A percentile compares a stretch with the other conserved stretches of the same genome.
Evolutionary conservation across 1,139 yeast genomes (phyloP).

Genomic region (Arxiozyma slooffiae): DNA sequence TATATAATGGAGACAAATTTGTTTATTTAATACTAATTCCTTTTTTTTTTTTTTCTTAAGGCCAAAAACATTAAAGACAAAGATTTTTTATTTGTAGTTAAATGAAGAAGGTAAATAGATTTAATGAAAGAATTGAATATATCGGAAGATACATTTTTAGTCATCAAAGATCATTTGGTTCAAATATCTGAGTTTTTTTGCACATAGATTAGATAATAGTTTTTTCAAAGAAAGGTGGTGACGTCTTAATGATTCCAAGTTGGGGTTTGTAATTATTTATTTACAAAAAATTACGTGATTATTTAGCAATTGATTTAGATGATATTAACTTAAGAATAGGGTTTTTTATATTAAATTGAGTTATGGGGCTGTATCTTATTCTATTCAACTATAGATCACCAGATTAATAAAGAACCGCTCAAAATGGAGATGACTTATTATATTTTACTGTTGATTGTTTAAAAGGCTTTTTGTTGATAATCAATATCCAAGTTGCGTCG

Average conservation of each 20-base stretch:
- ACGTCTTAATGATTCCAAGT: slow-evolving; percentile 92
- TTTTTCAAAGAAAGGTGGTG: slow-evolving; percentile 62
- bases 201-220: slow-evolving; percentile 70
- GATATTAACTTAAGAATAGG: slow-evolving; percentile 91
- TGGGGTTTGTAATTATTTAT: slow-evolving; percentile 94
- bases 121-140: slow-evolving; percentile 49
- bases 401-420: slow-evolving; percentile 61
- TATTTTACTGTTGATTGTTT: slow-evolving; percentile 77
- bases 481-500: slow-evolving; percentile 52
- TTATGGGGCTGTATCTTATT: slow-evolving; percentile 69
- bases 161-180: slow-evolving; percentile 49
- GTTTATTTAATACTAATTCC: no score
- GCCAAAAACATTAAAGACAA: background rate
- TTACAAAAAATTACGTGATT: slow-evolving; percentile 82
- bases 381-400: slow-evolving; percentile 80
- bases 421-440: slow-evolving; percentile 63
- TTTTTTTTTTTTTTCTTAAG: background rate
- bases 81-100: no score
- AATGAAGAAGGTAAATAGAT: no score
- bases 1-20: no score
- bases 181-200: slow-evolving; percentile 61
- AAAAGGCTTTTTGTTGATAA: slow-evolving; percentile 50
- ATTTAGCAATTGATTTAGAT: slow-evolving; percentile 88
- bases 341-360: slow-evolving; percentile 68
- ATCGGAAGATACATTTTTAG: slow-evolving; percentile 54